Conservation (phyloP, 1,284 basidiomycete genomes). For the Blastosporella zonata region DNA sequence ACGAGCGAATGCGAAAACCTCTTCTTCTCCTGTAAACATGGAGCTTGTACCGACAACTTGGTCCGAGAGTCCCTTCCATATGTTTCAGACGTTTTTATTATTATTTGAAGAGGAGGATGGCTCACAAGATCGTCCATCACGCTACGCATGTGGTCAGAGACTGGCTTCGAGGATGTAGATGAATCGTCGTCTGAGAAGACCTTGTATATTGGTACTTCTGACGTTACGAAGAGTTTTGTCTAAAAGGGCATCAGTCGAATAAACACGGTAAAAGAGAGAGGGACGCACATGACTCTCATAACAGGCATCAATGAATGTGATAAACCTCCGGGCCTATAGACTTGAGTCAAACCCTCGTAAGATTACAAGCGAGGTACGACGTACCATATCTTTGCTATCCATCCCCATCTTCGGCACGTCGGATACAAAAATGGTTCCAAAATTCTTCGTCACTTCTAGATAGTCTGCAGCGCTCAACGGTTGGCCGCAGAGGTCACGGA, state of each 20-base stretch:
- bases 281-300: slow-evolving; percentile 80
- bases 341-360: not conserved
- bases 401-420: slow-evolving; percentile 89
- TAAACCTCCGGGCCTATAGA: slow-evolving; percentile 83
- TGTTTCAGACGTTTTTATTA: not conserved
- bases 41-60: slow-evolving; percentile 77
- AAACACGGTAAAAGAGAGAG: not conserved
- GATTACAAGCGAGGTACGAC: slow-evolving; percentile 18
- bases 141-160: slow-evolving; percentile 81
- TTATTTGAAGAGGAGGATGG: slow-evolving; percentile 12
- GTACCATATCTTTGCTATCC: slow-evolving; percentile 82
- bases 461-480: slow-evolving; percentile 96
- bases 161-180: slow-evolving; percentile 33
- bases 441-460: slow-evolving; percentile 87
- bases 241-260: slow-evolving; percentile 25
- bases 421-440: slow-evolving; percentile 85
- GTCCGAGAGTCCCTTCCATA: slow-evolving; percentile 65
- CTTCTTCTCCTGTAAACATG: slow-evolving; percentile 92
- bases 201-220: slow-evolving; percentile 84
- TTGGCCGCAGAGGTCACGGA: slow-evolving; percentile 85
- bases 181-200: slow-evolving; percentile 77
- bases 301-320: slow-evolving; percentile 96
- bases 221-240: slow-evolving; percentile 89
- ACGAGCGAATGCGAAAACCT: slow-evolving; percentile 91
- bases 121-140: slow-evolving; percentile 89